Conservation (phyloP, 345 rosid species). For the Ailanthus altissimus region DNA sequence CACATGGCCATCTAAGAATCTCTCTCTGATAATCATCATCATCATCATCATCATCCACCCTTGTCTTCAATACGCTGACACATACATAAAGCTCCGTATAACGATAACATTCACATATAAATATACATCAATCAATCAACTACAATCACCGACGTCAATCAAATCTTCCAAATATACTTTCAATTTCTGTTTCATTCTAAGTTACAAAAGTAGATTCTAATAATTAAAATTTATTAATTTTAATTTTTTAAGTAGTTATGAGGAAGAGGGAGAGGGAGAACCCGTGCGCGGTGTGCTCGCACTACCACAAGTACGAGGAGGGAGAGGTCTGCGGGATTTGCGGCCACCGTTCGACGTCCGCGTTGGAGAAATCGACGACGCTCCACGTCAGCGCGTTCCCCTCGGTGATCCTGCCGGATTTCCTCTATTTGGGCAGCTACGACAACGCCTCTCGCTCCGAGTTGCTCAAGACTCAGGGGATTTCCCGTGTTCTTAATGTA, state of each 20-base stretch:
- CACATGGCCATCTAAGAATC: slow-evolving; percentile 10
- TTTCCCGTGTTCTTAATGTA: slow-evolving; percentile 88
- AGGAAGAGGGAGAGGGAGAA: slow-evolving; percentile 99
- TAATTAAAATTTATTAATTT: background rate
- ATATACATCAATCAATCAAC: background rate
- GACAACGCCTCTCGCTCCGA: slow-evolving; percentile 98
- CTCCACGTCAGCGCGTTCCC: slow-evolving; percentile 84
- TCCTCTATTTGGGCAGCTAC: slow-evolving; percentile 91
- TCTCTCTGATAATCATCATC: background rate
- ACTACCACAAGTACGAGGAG: slow-evolving; percentile 97
- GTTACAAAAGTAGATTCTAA: background rate
- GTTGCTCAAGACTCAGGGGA: slow-evolving; percentile 87
- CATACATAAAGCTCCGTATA: background rate
- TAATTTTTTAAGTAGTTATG: slow-evolving; percentile 29
- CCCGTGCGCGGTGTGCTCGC: slow-evolving; percentile 96
- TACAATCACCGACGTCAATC: background rate
- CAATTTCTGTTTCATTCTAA: background rate
- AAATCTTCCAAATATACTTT: no score
- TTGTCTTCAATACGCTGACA: background rate
- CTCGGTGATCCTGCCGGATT: slow-evolving; percentile 87
- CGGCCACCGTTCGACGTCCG: slow-evolving; percentile 71
- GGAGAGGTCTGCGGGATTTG: slow-evolving; percentile 97
- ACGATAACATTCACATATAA: background rate
- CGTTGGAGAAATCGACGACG: slow-evolving; percentile 44
- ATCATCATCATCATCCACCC: background rate